Conservation (phyloP, 2,329 filamentous ascomycete species). For the Corniculantispora saksenae region DNA sequence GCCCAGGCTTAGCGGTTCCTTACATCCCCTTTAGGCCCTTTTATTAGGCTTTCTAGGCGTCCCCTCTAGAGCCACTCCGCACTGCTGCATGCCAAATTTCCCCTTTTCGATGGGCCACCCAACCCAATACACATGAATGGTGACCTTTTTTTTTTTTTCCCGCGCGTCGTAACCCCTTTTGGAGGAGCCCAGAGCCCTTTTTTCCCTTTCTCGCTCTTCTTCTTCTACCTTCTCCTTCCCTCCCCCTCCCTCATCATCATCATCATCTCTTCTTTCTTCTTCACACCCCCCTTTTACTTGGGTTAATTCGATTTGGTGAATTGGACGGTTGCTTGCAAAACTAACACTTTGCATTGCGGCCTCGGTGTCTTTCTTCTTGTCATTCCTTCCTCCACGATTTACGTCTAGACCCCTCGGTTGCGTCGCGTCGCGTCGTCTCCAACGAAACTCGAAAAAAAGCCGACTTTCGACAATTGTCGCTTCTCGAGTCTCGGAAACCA, state of each 20-base stretch:
- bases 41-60: neutral
- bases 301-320: constrained; percentile 4
- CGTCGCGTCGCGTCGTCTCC: constrained; percentile 10
- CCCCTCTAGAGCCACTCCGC: neutral
- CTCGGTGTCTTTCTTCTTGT: constrained; percentile 32
- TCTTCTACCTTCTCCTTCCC: constrained; percentile 35
- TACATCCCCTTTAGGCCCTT: neutral
- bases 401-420: constrained; percentile 8
- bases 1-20: too few relatives aligned
- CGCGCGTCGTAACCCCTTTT: constrained; percentile 22
- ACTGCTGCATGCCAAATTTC: constrained; percentile 34
- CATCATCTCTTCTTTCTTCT: neutral
- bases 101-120: constrained; percentile 33
- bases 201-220: constrained; percentile 24
- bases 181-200: constrained; percentile 11
- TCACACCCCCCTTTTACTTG: neutral
- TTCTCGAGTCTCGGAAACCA: constrained; percentile 1
- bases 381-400: constrained; percentile 33
- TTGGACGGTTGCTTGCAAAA: constrained; percentile 2
- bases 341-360: neutral
- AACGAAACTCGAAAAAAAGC: neutral
- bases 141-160: constrained; percentile 20
- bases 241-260: constrained; percentile 43
- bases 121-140: constrained; percentile 12
- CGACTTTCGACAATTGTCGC: neutral